Percentiles rank a stretch among this genome's conserved stretches.
Evolutionary conservation across 164 flowering plant species (phyloP).

Genomic region (Warburgia ugandensis): DNA sequence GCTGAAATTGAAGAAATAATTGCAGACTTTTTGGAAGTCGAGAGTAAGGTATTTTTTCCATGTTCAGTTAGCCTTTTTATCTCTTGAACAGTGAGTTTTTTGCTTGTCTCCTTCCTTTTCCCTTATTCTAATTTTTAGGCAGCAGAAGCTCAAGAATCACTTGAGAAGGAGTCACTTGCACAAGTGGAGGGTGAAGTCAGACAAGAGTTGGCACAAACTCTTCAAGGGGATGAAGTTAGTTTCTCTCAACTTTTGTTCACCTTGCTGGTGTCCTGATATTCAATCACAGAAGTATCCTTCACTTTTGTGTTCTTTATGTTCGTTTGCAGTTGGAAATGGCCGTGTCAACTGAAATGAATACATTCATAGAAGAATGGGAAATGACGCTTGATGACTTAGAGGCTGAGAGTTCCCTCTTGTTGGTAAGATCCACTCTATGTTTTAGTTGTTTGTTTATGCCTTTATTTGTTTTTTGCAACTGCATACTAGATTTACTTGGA

Average conservation of each 20-base stretch:
- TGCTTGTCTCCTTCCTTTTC: constrained; percentile 7
- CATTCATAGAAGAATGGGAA: constrained; percentile 79
- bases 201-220: constrained; percentile 62
- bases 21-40: constrained; percentile 75
- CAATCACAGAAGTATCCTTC: background rate
- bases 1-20: constrained; percentile 79
- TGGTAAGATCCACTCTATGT: constrained; percentile 46
- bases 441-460: background rate
- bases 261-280: background rate
- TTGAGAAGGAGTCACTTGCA: constrained; percentile 82
- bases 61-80: background rate
- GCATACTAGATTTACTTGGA: no score
- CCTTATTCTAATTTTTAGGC: constrained; percentile 63
- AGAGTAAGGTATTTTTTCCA: constrained; percentile 70
- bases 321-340: constrained; percentile 61
- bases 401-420: constrained; percentile 74
- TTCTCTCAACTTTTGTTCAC: constrained; percentile 3
- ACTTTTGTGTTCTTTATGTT: background rate
- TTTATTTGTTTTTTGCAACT: no score
- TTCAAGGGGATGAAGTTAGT: constrained; percentile 69
- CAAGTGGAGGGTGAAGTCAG: constrained; percentile 83
- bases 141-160: constrained; percentile 98
- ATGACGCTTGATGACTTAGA: constrained; percentile 76
- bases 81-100: background rate
- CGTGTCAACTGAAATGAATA: constrained; percentile 67